Conservation (phyloP, 768 basidiomycete species). For the Naganishia randhawae region DNA sequence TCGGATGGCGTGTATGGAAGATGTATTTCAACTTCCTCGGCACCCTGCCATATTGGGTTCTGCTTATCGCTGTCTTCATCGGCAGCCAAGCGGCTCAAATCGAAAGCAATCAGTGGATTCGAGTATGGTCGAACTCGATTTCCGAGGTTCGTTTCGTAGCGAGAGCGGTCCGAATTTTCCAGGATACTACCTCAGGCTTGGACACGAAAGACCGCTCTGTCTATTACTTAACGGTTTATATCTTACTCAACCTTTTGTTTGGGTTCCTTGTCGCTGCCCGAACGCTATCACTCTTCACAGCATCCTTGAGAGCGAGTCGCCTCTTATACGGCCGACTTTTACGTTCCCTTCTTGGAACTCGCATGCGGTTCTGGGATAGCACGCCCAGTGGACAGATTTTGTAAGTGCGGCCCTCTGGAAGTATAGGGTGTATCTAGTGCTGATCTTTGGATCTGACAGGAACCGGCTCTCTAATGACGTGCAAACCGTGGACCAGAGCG, state of each 20-base stretch:
- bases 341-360: constrained; percentile 48
- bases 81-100: constrained; percentile 46
- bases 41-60: constrained; percentile 39
- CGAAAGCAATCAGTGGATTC: constrained; percentile 47
- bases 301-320: constrained; percentile 40
- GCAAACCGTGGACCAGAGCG: constrained; percentile 63
- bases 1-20: constrained; percentile 39
- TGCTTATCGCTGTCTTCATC: constrained; percentile 41
- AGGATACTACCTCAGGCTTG: background rate
- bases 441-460: background rate
- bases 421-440: background rate
- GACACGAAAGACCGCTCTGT: constrained; percentile 29
- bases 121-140: constrained; percentile 46
- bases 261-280: constrained; percentile 41
- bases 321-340: constrained; percentile 47
- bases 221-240: constrained; percentile 45
- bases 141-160: constrained; percentile 7
- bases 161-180: background rate
- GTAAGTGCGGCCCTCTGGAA: background rate
- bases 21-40: constrained; percentile 45
- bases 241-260: constrained; percentile 38
- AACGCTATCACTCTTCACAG: constrained; percentile 40
- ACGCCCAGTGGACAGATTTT: constrained; percentile 74
- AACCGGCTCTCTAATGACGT: constrained; percentile 83
- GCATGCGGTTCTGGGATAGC: constrained; percentile 54